Percentiles rank a stretch among this genome's conserved stretches.
phyloP scores from a whole-genome alignment of 1,139 yeast genomes.

The Pichia sp. region DNA sequence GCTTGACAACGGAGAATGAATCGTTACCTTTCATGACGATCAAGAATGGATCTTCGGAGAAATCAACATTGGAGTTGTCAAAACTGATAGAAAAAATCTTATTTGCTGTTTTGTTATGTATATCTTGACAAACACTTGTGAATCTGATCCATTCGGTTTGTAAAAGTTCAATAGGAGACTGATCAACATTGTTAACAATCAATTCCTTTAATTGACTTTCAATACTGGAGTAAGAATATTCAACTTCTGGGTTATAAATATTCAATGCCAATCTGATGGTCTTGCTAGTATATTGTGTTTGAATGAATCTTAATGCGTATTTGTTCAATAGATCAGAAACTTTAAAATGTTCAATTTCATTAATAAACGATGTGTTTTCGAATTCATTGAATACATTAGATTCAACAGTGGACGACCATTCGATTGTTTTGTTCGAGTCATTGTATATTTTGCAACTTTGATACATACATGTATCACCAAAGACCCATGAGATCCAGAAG shows the following conservation, averaged over 20 bases:
- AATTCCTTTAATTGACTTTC: constrained; percentile 1
- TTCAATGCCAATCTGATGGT: constrained; percentile 32
- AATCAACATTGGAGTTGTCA: constrained; percentile 20
- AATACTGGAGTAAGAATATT: constrained; percentile 25
- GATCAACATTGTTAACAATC: background rate
- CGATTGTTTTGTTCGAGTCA: constrained; percentile 6
- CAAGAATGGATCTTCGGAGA: constrained; percentile 25
- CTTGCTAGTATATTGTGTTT: constrained; percentile 44
- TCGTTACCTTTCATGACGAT: constrained; percentile 26
- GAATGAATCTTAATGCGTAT: constrained; percentile 42
- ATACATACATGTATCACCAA: constrained; percentile 18
- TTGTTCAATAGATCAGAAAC: constrained; percentile 28
- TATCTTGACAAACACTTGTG: constrained; percentile 64
- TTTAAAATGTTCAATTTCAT: constrained; percentile 12
- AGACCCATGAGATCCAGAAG: constrained; percentile 27
- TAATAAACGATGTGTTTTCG: constrained; percentile 12
- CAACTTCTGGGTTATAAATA: constrained; percentile 29
- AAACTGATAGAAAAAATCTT: constrained; percentile 38
- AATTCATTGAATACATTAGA: constrained; percentile 8
- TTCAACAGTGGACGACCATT: constrained; percentile 10
- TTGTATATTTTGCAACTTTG: constrained; percentile 19
- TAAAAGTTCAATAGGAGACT: background rate
- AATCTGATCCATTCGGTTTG: constrained; percentile 57
- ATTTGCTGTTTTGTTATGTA: constrained; percentile 58
- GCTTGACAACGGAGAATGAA: constrained; percentile 31